phyloP scores from a whole-genome alignment of 2,329 filamentous ascomycete genomes.

The Pyrenochaeta sp. region DNA sequence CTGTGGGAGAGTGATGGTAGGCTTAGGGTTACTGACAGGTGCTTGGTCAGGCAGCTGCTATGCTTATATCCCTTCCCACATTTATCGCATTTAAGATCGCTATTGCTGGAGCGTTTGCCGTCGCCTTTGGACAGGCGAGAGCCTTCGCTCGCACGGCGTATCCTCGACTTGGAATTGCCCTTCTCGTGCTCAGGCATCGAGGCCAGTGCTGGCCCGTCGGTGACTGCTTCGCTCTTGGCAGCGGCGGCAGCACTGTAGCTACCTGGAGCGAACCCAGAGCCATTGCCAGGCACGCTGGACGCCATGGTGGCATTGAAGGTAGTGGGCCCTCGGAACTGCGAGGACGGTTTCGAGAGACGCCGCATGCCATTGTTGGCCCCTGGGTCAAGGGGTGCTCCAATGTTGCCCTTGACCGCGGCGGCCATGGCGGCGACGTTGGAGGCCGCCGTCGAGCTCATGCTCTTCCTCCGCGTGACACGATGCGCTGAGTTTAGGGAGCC shows the following conservation, averaged over 20 bases:
- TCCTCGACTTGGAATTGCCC: conserved; percentile 60
- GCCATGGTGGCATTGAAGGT: conserved; percentile 70
- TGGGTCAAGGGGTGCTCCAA: conserved; percentile 67
- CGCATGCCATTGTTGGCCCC: conserved; percentile 59
- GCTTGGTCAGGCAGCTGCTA: conserved; percentile 99
- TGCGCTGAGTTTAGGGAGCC: conserved; percentile 80
- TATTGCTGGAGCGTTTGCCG: conserved; percentile 76
- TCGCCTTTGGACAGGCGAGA: conserved; percentile 82
- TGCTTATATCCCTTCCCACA: conserved; percentile 99
- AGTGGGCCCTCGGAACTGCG: conserved; percentile 56
- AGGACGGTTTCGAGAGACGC: conserved; percentile 68
- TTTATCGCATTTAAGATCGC: conserved; percentile 93
- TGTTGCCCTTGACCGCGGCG: conserved; percentile 70
- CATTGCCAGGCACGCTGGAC: conserved; percentile 70
- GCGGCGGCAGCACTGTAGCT: conserved; percentile 42
- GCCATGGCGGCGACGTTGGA: conserved; percentile 79
- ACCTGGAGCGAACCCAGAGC: conserved; percentile 44
- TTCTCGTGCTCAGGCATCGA: conserved; percentile 54
- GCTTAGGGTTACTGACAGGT: conserved; percentile 88
- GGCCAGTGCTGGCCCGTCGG: conserved; percentile 70
- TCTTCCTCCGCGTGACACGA: conserved; percentile 91
- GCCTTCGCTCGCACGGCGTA: conserved; percentile 80
- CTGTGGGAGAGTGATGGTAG: conserved; percentile 49
- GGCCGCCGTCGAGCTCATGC: conserved; percentile 78
- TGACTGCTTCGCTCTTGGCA: conserved; percentile 65